Evolutionary conservation across 352 stramenopile species (phyloP).

Genomic region (Phytophthora pini): DNA sequence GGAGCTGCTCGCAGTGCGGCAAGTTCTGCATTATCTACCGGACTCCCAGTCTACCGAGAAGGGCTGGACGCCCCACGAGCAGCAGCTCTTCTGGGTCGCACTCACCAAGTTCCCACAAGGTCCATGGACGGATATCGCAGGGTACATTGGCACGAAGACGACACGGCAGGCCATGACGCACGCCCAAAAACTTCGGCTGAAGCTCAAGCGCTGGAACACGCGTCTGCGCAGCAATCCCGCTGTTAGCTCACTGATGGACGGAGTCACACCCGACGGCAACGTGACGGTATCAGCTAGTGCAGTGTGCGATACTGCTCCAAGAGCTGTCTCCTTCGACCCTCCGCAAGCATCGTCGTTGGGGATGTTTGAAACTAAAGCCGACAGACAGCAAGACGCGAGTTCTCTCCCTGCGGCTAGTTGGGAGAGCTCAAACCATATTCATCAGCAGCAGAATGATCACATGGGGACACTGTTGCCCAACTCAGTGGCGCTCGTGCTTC

Average conservation of each 20-base stretch:
- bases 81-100: slow-evolving; percentile 47
- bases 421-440: too few species aligned
- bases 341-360: too few species aligned
- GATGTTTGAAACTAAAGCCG: too few species aligned
- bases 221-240: slow-evolving; percentile 38
- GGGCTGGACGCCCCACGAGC: slow-evolving; percentile 35
- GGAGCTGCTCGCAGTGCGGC: slow-evolving; percentile 39
- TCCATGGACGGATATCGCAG: slow-evolving; percentile 57
- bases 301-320: neutral
- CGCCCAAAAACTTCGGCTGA: slow-evolving; percentile 64
- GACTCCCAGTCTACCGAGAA: slow-evolving; percentile 39
- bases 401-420: too few species aligned
- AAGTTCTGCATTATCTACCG: slow-evolving; percentile 49
- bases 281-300: slow-evolving; percentile 8
- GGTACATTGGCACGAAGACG: slow-evolving; percentile 60
- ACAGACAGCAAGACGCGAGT: too few species aligned
- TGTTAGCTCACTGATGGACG: slow-evolving; percentile 35
- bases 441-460: too few species aligned
- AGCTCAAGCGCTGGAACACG: slow-evolving; percentile 47
- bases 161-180: slow-evolving; percentile 67
- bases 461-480: too few species aligned
- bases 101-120: slow-evolving; percentile 52
- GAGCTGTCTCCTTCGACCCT: too few species aligned
- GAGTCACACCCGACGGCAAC: slow-evolving; percentile 9
- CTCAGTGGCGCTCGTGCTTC: too few species aligned